Percentiles rank a stretch among this genome's conserved stretches.
phyloP scores from a whole-genome alignment of 768 basidiomycete species.

The Fomitopsis serialis region DNA sequence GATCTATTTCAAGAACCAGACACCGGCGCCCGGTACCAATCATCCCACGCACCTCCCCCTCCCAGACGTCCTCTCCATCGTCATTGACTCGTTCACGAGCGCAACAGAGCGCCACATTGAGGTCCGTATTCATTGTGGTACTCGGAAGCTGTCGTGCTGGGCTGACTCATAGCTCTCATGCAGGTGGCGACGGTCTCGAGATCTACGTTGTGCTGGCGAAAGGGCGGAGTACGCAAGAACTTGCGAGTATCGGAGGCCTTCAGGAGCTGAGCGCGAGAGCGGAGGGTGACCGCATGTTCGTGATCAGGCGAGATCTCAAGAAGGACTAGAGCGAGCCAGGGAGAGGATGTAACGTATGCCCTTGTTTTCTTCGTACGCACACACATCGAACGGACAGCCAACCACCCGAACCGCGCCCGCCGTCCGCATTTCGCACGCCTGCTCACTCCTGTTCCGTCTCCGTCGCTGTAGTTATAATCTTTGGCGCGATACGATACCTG shows the following conservation, averaged over 20 bases:
- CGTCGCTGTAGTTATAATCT: not conserved
- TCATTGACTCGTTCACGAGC: conserved; percentile 94
- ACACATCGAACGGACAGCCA: not conserved
- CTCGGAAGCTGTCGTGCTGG: not conserved
- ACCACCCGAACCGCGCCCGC: not conserved
- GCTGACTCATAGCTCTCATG: not conserved
- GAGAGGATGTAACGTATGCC: not conserved
- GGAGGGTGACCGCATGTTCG: conserved; percentile 72
- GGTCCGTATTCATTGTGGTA: conserved; percentile 39
- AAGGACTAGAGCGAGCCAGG: conserved; percentile 47
- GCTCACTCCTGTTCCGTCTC: too few species aligned
- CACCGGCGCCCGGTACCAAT: conserved; percentile 59
- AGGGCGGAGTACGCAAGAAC: conserved; percentile 53
- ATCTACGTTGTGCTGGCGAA: conserved; percentile 81
- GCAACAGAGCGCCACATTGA: conserved; percentile 99
- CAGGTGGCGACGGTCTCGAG: conserved; percentile 96
- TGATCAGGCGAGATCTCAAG: conserved; percentile 75
- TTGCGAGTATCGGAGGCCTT: conserved; percentile 48
- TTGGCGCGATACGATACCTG: not conserved
- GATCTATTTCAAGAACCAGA: conserved; percentile 99
- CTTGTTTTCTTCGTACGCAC: not conserved
- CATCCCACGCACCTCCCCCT: conserved; percentile 84
- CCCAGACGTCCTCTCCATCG: conserved; percentile 72
- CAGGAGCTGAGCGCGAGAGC: conserved; percentile 58
- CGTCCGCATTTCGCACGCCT: not conserved